Conservation (phyloP, 2,329 filamentous ascomycete species). For the Colletotrichum spaethianum region DNA sequence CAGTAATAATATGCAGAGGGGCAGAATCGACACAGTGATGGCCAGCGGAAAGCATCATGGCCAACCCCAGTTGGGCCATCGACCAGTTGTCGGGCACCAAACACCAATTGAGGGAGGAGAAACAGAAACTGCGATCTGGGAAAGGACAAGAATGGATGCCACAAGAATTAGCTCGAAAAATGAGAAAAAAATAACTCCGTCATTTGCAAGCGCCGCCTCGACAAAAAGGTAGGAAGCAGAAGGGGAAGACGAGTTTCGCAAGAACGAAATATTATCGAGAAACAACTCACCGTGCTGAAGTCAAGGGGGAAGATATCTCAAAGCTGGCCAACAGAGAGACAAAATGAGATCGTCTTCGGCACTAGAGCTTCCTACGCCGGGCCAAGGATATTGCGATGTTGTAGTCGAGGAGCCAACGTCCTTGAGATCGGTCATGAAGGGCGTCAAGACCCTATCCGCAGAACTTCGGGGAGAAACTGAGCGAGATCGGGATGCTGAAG, state of each 20-base stretch:
- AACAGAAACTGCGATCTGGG: neutral
- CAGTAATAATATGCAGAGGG: too few relatives aligned
- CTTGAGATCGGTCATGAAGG: neutral
- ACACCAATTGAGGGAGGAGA: neutral
- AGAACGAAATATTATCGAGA: neutral
- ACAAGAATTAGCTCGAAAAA: too few relatives aligned
- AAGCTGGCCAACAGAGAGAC: neutral
- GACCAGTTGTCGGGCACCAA: too few relatives aligned
- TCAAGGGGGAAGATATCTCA: neutral
- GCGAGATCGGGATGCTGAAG: neutral
- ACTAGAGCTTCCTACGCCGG: neutral
- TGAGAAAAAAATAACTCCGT: neutral
- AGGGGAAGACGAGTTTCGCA: too few relatives aligned
- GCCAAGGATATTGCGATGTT: neutral
- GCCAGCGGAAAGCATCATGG: neutral
- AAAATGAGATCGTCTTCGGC: neutral
- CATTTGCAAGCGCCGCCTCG: neutral
- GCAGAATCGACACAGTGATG: neutral
- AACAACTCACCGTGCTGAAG: neutral
- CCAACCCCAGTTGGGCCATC: neutral
- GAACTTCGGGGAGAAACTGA: neutral
- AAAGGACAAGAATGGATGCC: neutral
- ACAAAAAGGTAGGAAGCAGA: neutral
- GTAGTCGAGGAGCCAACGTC: neutral
- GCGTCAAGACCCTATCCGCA: too few relatives aligned